Evolutionary conservation across 2,329 filamentous ascomycete genomes (phyloP), one percentile per base, ranked within the genome.

Genomic region (Diaporthe eres): DNA sequence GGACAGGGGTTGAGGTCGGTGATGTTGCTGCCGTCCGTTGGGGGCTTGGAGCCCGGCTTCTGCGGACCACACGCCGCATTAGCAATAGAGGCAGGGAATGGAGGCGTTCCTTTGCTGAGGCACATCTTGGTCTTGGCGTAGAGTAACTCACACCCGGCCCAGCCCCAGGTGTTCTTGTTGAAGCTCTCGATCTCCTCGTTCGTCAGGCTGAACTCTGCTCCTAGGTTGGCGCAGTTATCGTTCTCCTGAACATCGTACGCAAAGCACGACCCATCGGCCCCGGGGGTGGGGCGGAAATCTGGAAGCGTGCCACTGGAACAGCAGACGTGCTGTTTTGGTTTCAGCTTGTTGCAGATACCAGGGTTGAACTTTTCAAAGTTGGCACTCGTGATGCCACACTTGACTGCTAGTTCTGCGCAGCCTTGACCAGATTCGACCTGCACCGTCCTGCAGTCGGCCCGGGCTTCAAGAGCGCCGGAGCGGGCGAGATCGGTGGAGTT

Each of bases 161-260:
- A 87, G 22, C 79, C 84, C 84, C 85, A 87, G 15, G 84, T 85
- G 8, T 83, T 79, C 17, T 78, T 81, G 77, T 87, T 87, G 74
- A 81, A 84, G 4, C 76, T 71, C 31, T 85, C 81, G 19, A 90
- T 82, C 4, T 87, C 79, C 0, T 81, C 77, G 0, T 80, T 74
- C 0, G 82, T 86, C 8, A 89, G 77, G 6, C 79, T 78, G 76
- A 86, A 75, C 0, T 73, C 70, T 3, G 78, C 77, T 1, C 83
- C 84, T 51, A 88, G 80, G 3, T 22, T 72, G 19, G 75, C 61
- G 78, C 85, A 88, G 39, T 47, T 81, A 60, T 87, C 85, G 13
- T 74, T 78, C 0, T 58, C 28, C 42, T 79, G 34, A 17, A 85
- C 77, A 5, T 76, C 77, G 77, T 87, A 83, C 2, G 80, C 79